Base-by-base conservation (phyloP, 495 filamentous ascomycete genomes). In the Xylaria longipes region DNA sequence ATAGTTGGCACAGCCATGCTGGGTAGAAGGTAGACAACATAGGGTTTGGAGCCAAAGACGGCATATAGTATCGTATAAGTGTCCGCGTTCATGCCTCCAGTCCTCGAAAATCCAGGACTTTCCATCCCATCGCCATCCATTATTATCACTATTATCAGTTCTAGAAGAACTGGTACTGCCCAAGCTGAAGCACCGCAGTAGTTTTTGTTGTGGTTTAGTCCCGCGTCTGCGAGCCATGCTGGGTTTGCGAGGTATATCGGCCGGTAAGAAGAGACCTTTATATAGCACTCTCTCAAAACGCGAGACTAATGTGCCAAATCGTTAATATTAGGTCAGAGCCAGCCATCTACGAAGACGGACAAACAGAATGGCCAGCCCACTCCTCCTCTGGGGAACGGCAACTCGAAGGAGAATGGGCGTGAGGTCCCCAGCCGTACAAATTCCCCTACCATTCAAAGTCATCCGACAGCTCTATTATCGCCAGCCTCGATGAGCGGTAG, bases 151-250 rank as follows among this genome's bases (percentile, higher is more conserved):
- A n/a, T n/a, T n/a, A 25, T 35, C 63, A 66, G 29, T 46, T 66
- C 43, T 66, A 14, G 33, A 27, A 45, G 25, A 43, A 33, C 54
- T 58, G 27, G 14, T 20, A 41, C n/a, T 33, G 33, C 66, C 61
- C 65, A 45, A 81, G 85, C 27, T 82, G 82, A 76, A 85, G 63
- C 31, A 22, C 37, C 43, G 17, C 35, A 65, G 4, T 65, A 65
- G 25, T 50, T 52, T 50, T 65, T 65, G 27, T 52, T 65, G 63
- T 65, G 63, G 43, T 65, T 52, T 65, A 65, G 14, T 50, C 29
- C 63, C 63, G 17, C 63, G 45, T 3, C 7, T 65, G 45, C 45
- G 62, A 65, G 31, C 15, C 31, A 65, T 65, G 63, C 52, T 65
- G 17, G 63, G 63, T 43, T n/a, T 65, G 11, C 45, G 43, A 52